Percentiles rank a stretch among this genome's conserved stretches.
Evolutionary conservation across 2,329 filamentous ascomycete genomes (phyloP).

Genomic region (Pseudogymnoascus sp.): DNA sequence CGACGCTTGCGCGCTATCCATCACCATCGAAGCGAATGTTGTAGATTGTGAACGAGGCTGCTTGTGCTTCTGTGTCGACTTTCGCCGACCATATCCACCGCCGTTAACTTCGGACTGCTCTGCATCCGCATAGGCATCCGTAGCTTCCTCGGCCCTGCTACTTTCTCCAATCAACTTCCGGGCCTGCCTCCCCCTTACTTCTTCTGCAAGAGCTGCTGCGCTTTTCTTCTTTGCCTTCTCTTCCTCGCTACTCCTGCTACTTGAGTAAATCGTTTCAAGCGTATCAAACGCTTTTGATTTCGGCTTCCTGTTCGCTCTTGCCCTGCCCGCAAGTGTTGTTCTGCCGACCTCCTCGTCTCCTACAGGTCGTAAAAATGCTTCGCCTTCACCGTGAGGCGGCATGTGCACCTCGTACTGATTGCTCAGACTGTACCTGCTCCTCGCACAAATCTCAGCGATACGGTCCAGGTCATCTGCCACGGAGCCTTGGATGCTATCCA

Average conservation of each 20-base stretch:
- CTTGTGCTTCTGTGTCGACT: neutral
- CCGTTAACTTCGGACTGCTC: neutral
- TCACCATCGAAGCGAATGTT: slow-evolving; percentile 39
- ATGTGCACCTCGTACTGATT: slow-evolving; percentile 62
- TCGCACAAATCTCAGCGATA: slow-evolving; percentile 60
- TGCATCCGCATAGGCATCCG: slow-evolving; percentile 14
- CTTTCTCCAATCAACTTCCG: slow-evolving; percentile 28
- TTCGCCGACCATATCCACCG: neutral
- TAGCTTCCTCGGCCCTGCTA: slow-evolving; percentile 10
- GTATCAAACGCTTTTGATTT: slow-evolving; percentile 47
- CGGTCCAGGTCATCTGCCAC: slow-evolving; percentile 54
- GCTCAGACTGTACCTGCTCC: slow-evolving; percentile 56
- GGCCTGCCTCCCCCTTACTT: slow-evolving; percentile 43
- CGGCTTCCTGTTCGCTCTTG: slow-evolving; percentile 22
- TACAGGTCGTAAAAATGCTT: slow-evolving; percentile 35
- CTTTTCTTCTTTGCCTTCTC: slow-evolving; percentile 50
- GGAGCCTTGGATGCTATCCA: slow-evolving; percentile 42
- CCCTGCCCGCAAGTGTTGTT: slow-evolving; percentile 18
- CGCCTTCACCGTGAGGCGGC: slow-evolving; percentile 51
- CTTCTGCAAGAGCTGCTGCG: slow-evolving; percentile 47
- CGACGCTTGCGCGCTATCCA: slow-evolving; percentile 31
- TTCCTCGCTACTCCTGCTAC: slow-evolving; percentile 56
- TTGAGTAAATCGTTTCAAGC: slow-evolving; percentile 59
- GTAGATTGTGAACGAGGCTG: slow-evolving; percentile 32
- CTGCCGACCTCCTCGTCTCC: slow-evolving; percentile 20